Percentiles rank a stretch among this genome's conserved stretches.
Evolutionary conservation across 495 filamentous ascomycete species (phyloP).

Genomic region (Neurospora intermedia): DNA sequence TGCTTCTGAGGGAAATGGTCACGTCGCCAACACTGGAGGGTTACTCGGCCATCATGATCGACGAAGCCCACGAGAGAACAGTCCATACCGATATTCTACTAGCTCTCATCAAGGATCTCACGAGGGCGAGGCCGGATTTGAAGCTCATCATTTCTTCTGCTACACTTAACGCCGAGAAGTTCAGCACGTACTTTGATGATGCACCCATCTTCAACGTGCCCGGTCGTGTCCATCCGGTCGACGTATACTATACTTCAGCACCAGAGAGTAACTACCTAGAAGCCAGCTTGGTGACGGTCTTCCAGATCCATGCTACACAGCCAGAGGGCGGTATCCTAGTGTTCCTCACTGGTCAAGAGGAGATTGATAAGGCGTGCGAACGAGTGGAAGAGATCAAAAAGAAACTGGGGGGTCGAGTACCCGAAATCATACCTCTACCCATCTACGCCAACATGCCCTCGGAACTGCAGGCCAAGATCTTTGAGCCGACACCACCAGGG

Average conservation of each 20-base stretch:
- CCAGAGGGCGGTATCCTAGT: conserved; percentile 82
- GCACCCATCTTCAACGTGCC: conserved; percentile 95
- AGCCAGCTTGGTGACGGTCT: conserved; percentile 84
- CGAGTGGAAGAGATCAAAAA: conserved; percentile 70
- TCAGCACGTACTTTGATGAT: conserved; percentile 86
- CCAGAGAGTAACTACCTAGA: conserved; percentile 93
- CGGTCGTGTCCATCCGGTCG: conserved; percentile 79
- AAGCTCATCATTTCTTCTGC: conserved; percentile 91
- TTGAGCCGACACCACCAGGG: conserved; percentile 73
- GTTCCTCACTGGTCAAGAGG: conserved; percentile 83
- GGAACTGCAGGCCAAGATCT: conserved; percentile 78
- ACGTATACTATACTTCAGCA: conserved; percentile 84
- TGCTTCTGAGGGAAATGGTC: conserved; percentile 85
- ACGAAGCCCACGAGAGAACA: conserved; percentile 93
- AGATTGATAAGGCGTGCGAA: conserved; percentile 77
- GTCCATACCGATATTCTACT: conserved; percentile 86
- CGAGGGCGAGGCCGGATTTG: conserved; percentile 72
- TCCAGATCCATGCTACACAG: conserved; percentile 91
- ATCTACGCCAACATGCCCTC: conserved; percentile 86
- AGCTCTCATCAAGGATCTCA: conserved; percentile 86
- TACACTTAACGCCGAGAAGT: conserved; percentile 91
- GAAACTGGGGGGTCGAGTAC: conserved; percentile 73
- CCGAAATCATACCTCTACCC: conserved; percentile 75
- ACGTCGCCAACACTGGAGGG: conserved; percentile 75
- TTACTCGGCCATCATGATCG: conserved; percentile 92